phyloP scores from a whole-genome alignment of 108 stramenopile species.

The Chaetoceros tenuissimus region DNA sequence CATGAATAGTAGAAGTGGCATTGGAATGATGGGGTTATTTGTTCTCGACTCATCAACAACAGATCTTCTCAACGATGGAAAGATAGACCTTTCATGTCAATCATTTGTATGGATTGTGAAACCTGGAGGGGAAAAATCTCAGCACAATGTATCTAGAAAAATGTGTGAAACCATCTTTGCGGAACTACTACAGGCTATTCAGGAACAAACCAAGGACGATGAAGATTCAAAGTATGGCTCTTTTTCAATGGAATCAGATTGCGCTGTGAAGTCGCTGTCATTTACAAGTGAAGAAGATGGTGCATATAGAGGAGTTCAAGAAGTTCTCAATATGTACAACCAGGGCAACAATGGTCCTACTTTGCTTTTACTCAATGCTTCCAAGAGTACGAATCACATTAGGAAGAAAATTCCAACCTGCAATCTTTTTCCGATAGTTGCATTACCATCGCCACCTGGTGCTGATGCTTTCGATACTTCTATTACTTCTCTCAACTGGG shows the following conservation, averaged over 20 bases:
- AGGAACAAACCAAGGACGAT: constrained; percentile 21
- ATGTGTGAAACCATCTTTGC: constrained; percentile 63
- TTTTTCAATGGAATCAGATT: constrained; percentile 38
- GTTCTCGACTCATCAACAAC: constrained; percentile 31
- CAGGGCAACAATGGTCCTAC: constrained; percentile 85
- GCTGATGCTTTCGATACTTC: constrained; percentile 58
- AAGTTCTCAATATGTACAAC: constrained; percentile 47
- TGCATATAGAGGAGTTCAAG: constrained; percentile 63
- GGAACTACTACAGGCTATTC: constrained; percentile 55
- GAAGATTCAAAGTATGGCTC: constrained; percentile 57
- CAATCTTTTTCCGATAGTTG: constrained; percentile 77
- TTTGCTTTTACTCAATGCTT: constrained; percentile 62
- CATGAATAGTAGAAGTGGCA: constrained; percentile 50
- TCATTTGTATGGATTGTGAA: constrained; percentile 78
- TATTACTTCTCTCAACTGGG: constrained; percentile 90
- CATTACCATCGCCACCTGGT: constrained; percentile 75
- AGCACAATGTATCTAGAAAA: constrained; percentile 44
- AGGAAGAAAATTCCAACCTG: constrained; percentile 64
- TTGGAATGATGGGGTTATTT: constrained; percentile 69
- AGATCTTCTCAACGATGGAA: constrained; percentile 2
- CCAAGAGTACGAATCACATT: constrained; percentile 38
- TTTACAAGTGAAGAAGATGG: constrained; percentile 52
- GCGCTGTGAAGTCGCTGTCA: constrained; percentile 35
- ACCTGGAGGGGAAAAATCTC: constrained; percentile 46
- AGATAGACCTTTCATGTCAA: constrained; percentile 41